Base-by-base conservation (phyloP, 2,329 filamentous ascomycete genomes). In the Arthroderma sp. region DNA sequence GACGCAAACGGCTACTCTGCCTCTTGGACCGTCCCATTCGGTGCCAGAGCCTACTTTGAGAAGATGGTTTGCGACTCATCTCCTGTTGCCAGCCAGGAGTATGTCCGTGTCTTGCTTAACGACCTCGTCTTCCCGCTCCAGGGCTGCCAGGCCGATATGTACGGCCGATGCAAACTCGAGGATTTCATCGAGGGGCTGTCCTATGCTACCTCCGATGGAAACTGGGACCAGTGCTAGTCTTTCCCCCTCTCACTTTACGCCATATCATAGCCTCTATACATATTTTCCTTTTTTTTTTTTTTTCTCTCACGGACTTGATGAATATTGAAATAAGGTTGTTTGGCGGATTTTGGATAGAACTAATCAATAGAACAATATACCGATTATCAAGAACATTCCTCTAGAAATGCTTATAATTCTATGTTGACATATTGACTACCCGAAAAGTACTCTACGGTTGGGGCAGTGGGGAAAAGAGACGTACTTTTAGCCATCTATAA, bases 11-110 rank as follows among this genome's bases (percentile, higher is more conserved):
- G 88, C 2, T 95, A 83, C 68, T 84, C 86, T 9, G 82, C 88
- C 0, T 79, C 84, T 13, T 91, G 87, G 85, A 81, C 82, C 0
- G 88, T 95, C 17, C 87, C 91, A 0, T 95, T 96, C 71, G 87
- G 80, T 0, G 84, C 82, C 17, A 78, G 90, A 56, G 80, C 89
- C 70, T 95, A 94, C 69, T 81, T 96, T 37, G 91, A 96, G 77
- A 93, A 91, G 77, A 84, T 95, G 81, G 72, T 71, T 41, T 96
- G 91, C 69, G 68, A 68, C 1, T 74, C 67, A 13, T 55, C 52
- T 25, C 55, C 61, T 8, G 61, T 43, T 11, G 61, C 37, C 58
- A 54, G 63, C 17, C 81, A 88, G 66, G 86, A 93, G 69, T 76
- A 86, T 55, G 87, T 96, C 9, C 79, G 91, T 38, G 77, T 94